These are phyloP conservation scores for Stagonosporopsis chrysanthemi DNA, from an alignment of 2,329 filamentous ascomycete genomes.

Conservation along the genomic window DNA sequence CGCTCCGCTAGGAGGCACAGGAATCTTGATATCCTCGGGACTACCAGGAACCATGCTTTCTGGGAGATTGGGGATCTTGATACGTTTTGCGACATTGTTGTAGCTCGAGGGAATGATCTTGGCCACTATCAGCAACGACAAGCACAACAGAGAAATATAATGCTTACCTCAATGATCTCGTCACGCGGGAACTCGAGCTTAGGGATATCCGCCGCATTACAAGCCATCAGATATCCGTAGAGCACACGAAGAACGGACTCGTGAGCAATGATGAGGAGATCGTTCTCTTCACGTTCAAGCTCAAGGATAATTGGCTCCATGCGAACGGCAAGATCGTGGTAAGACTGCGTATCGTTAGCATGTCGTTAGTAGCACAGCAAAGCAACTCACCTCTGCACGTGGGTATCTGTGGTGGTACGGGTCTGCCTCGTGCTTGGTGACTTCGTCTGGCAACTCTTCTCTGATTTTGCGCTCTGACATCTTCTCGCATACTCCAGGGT, in stretches of 20 bases:
- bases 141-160: not conserved
- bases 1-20: constrained; percentile 67
- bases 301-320: constrained; percentile 98
- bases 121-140: constrained; percentile 15
- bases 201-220: constrained; percentile 93
- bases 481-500: constrained; percentile 94
- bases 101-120: constrained; percentile 95
- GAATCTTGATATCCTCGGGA: constrained; percentile 82
- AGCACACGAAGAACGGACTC: constrained; percentile 96
- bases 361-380: not conserved
- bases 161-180: constrained; percentile 86
- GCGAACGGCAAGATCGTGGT: constrained; percentile 97
- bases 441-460: constrained; percentile 85
- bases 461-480: constrained; percentile 85
- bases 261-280: constrained; percentile 97
- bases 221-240: constrained; percentile 98
- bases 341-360: constrained; percentile 69
- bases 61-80: constrained; percentile 78
- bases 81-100: constrained; percentile 92
- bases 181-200: constrained; percentile 91
- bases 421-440: constrained; percentile 89
- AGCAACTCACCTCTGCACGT: constrained; percentile 76
- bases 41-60: constrained; percentile 75
- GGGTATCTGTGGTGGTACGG: constrained; percentile 98
- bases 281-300: constrained; percentile 94